Evolutionary conservation across 2,329 filamentous ascomycete species (phyloP).

Genomic region (Botrytis galanthina): DNA sequence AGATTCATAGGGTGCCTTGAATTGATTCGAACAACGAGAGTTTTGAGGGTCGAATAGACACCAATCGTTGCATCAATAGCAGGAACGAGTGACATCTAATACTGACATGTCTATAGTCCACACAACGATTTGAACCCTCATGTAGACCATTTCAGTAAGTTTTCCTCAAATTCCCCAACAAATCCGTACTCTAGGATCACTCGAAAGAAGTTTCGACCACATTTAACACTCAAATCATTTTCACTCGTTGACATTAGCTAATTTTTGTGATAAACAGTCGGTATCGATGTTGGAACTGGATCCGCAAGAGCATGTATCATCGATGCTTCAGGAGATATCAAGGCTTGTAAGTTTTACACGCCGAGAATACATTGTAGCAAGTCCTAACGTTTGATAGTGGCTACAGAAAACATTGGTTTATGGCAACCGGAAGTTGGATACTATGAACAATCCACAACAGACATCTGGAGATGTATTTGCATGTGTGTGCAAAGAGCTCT

Average conservation of each 20-base stretch:
- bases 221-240: not conserved
- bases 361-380: conserved; percentile 10
- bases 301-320: conserved; percentile 96
- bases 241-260: not conserved
- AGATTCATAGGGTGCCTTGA: not conserved
- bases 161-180: not conserved
- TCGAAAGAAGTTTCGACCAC: not conserved
- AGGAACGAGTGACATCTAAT: not conserved
- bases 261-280: conserved; percentile 46
- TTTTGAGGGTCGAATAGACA: not conserved
- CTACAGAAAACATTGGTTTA: conserved; percentile 72
- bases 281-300: conserved; percentile 94
- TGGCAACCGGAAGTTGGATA: conserved; percentile 76
- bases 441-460: conserved; percentile 95
- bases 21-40: not conserved
- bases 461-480: conserved; percentile 97
- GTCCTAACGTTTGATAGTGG: conserved; percentile 43
- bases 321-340: conserved; percentile 85
- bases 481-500: conserved; percentile 80
- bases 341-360: conserved; percentile 44
- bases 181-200: not conserved
- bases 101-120: conserved; percentile 25
- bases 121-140: conserved; percentile 40
- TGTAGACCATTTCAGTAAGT: conserved; percentile 53
- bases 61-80: not conserved